Percentiles rank a stretch among this genome's conserved stretches.
Evolutionary conservation across 257 asterid genomes (phyloP).

Genomic region (Fraxinus excelsior): DNA sequence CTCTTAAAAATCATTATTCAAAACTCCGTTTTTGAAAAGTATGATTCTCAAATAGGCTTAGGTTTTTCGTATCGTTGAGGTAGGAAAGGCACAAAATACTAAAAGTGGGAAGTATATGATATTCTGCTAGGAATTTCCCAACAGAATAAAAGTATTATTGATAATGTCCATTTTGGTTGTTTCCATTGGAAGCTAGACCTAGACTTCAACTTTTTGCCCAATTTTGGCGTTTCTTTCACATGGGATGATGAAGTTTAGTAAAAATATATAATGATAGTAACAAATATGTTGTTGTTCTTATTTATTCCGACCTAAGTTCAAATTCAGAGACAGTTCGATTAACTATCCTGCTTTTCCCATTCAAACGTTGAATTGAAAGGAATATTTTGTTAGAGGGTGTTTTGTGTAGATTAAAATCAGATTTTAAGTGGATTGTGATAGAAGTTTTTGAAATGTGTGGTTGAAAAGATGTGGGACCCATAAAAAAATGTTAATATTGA

Average conservation of each 20-base stretch:
- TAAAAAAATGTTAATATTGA: too few relatives aligned
- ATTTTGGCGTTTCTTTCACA: neutral
- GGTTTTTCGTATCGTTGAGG: constrained; percentile 1
- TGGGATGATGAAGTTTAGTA: neutral
- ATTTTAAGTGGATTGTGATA: too few relatives aligned
- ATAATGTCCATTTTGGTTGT: constrained; percentile 15
- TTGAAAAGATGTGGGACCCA: too few relatives aligned
- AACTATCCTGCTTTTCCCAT: neutral
- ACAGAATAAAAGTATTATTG: neutral
- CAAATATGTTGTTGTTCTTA: neutral
- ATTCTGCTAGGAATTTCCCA: neutral
- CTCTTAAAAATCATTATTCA: too few relatives aligned
- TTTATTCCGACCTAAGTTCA: too few relatives aligned
- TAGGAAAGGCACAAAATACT: constrained; percentile 21
- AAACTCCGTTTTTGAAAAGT: too few relatives aligned
- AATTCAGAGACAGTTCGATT: too few relatives aligned
- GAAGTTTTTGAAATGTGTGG: too few relatives aligned
- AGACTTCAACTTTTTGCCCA: neutral
- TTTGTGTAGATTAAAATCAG: too few relatives aligned
- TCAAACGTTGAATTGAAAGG: too few relatives aligned
- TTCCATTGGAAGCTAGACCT: neutral
- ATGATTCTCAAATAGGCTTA: neutral
- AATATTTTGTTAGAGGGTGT: too few relatives aligned
- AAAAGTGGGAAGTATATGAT: constrained; percentile 4
- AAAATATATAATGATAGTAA: too few relatives aligned